Evolutionary conservation across 2,329 filamentous ascomycete genomes (phyloP).

Genomic region (Fusarium sp.): DNA sequence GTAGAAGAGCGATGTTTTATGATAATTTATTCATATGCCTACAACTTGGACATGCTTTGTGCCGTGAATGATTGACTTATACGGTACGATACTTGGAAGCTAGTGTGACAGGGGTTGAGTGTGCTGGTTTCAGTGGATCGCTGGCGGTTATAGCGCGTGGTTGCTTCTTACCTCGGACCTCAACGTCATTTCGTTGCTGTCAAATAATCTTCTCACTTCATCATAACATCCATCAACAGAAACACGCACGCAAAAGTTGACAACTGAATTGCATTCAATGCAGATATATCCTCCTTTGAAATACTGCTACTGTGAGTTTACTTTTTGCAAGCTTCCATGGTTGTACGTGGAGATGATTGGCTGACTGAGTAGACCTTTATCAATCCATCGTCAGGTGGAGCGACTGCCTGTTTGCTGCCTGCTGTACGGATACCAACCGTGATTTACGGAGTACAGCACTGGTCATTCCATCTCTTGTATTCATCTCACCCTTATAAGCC

Average conservation of each 20-base stretch:
- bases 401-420: conserved; percentile 39
- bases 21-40: background rate
- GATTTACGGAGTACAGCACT: background rate
- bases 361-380: conserved; percentile 12
- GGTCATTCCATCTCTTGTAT: background rate
- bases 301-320: background rate
- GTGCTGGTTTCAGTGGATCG: conserved; percentile 16
- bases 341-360: background rate
- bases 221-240: background rate
- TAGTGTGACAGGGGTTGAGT: background rate
- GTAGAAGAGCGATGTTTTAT: background rate
- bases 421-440: conserved; percentile 8
- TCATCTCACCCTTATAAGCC: background rate
- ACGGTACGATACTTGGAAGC: background rate
- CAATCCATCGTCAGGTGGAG: conserved; percentile 19
- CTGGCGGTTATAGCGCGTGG: background rate
- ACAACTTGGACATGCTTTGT: too few species aligned
- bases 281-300: background rate
- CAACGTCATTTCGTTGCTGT: conserved; percentile 26
- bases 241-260: background rate
- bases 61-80: background rate
- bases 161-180: conserved; percentile 6
- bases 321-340: background rate
- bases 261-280: background rate
- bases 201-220: conserved; percentile 1